Conservation (phyloP, 768 basidiomycete species). For the Kwoniella sp. region DNA sequence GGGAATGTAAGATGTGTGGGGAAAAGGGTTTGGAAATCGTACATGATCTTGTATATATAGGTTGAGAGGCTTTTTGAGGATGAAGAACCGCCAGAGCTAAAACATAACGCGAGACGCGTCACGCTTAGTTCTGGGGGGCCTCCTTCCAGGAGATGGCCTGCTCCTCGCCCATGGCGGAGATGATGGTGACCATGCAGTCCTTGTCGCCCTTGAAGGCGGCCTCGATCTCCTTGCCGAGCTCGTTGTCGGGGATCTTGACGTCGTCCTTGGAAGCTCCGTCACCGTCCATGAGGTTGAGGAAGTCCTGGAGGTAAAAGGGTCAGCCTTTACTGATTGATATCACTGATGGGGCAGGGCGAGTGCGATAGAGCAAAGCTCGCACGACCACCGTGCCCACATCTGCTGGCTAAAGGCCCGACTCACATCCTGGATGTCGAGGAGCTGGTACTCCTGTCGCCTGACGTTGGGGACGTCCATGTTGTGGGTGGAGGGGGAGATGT, state of each 20-base stretch:
- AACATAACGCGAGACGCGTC: no score
- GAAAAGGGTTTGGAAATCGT: no score
- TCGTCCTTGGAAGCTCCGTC: conserved; percentile 86
- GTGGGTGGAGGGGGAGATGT: conserved; percentile 65
- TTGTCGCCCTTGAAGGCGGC: conserved; percentile 74
- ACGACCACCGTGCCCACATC: not conserved
- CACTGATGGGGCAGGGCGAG: not conserved
- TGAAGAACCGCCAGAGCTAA: no score
- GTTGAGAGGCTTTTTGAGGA: no score
- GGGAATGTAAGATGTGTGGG: no score
- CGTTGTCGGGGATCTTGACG: conserved; percentile 83
- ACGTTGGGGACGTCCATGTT: conserved; percentile 99
- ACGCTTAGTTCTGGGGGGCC: conserved; percentile 63
- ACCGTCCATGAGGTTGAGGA: conserved; percentile 83
- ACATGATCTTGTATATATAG: no score
- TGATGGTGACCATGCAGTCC: conserved; percentile 65
- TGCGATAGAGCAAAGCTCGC: not conserved
- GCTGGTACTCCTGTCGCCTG: conserved; percentile 77
- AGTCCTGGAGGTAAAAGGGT: conserved; percentile 56
- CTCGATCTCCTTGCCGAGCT: conserved; percentile 69
- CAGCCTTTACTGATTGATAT: conserved; percentile 3
- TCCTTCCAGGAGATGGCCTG: conserved; percentile 86
- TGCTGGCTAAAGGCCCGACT: conserved; percentile 19
- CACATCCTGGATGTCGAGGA: conserved; percentile 84
- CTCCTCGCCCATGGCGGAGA: conserved; percentile 83